Conservation (phyloP, 1,284 basidiomycete genomes). For the Malassezia japonica region DNA sequence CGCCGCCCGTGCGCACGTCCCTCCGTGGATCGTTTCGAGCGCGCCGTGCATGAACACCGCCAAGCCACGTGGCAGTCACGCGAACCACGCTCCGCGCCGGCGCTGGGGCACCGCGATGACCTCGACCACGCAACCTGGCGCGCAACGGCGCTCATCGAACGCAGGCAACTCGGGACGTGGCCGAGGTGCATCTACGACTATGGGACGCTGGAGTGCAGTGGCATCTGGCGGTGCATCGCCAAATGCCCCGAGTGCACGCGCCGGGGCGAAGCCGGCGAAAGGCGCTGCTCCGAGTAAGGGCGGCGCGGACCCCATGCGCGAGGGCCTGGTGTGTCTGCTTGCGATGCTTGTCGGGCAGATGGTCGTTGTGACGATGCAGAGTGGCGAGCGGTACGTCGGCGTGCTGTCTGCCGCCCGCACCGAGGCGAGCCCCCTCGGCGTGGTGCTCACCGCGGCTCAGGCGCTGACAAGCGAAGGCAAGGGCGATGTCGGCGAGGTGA, state of each 20-base stretch:
- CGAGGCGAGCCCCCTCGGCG: conserved; percentile 27
- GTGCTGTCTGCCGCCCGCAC: conserved; percentile 33
- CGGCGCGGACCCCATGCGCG: not conserved
- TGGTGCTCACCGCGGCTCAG: conserved; percentile 33
- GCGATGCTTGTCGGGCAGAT: conserved; percentile 18
- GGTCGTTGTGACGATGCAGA: conserved; percentile 25
- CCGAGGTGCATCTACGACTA: not conserved
- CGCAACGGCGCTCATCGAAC: conserved; percentile 2
- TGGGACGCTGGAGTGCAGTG: not conserved
- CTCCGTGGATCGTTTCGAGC: conserved; percentile 1
- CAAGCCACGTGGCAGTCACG: not conserved
- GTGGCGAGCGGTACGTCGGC: conserved; percentile 34
- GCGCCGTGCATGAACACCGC: not conserved
- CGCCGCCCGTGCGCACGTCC: not conserved
- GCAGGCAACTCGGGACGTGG: not conserved
- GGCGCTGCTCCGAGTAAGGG: too few relatives aligned
- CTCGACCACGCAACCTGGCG: not conserved
- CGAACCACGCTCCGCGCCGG: not conserved
- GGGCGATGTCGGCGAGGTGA: not conserved
- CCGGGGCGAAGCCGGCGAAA: not conserved
- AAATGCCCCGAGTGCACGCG: not conserved
- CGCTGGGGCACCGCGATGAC: not conserved
- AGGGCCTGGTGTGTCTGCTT: not conserved
- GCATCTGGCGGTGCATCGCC: not conserved
- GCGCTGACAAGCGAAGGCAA: conserved; percentile 18